phyloP scores from a whole-genome alignment of 2,329 filamentous ascomycete genomes.

The Coleophoma crateriformis region DNA sequence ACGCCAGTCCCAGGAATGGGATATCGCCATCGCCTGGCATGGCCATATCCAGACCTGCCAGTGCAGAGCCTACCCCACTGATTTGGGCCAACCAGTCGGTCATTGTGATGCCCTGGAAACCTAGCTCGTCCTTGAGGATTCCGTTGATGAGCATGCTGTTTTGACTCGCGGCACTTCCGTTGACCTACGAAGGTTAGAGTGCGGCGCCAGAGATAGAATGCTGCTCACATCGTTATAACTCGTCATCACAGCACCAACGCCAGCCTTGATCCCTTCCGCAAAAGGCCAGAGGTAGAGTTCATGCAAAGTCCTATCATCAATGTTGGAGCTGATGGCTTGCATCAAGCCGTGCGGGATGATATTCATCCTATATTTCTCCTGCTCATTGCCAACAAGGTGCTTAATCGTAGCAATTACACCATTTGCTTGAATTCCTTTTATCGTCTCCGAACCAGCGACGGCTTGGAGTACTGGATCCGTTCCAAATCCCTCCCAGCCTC shows the following conservation, averaged over 20 bases:
- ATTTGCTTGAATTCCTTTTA: slow-evolving; percentile 49
- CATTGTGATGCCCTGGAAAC: slow-evolving; percentile 53
- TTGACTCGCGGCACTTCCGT: slow-evolving; percentile 52
- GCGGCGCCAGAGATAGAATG: too few species aligned
- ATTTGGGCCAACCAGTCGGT: slow-evolving; percentile 40
- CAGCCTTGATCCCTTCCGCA: slow-evolving; percentile 54
- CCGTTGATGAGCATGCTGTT: slow-evolving; percentile 56
- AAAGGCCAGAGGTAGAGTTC: slow-evolving; percentile 58
- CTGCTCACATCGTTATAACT: slow-evolving; percentile 54
- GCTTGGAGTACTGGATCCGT: slow-evolving; percentile 61
- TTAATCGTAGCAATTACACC: slow-evolving; percentile 53
- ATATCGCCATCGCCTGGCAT: slow-evolving; percentile 58
- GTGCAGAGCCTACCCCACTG: slow-evolving; percentile 50
- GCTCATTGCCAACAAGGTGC: slow-evolving; percentile 50
- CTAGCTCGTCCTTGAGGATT: slow-evolving; percentile 67
- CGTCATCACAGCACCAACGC: slow-evolving; percentile 71
- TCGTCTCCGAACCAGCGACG: slow-evolving; percentile 41
- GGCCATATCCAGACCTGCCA: slow-evolving; percentile 62
- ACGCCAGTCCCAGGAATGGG: slow-evolving; percentile 44
- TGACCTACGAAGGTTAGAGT: background rate
- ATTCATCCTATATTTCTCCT: slow-evolving; percentile 25
- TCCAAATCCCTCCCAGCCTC: slow-evolving; percentile 73
- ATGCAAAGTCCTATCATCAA: slow-evolving; percentile 55
- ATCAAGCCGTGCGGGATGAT: slow-evolving; percentile 24
- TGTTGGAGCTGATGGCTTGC: slow-evolving; percentile 36